Evolutionary conservation across 208 protist species (phyloP).

Genomic region (Trypanosoma cruzi): DNA sequence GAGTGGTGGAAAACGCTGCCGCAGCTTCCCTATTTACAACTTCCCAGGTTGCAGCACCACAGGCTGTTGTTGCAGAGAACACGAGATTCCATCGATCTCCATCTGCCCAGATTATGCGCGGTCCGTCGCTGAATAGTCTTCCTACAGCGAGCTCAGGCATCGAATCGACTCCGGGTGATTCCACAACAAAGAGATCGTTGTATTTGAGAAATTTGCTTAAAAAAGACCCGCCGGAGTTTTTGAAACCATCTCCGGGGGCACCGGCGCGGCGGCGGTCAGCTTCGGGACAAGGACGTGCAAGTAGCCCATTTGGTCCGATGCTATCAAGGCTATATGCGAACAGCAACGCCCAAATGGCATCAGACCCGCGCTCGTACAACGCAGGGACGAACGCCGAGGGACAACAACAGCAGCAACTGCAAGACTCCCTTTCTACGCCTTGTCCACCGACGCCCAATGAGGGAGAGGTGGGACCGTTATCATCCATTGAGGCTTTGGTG

Average conservation of each 20-base stretch:
- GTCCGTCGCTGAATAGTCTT: constrained; percentile 3
- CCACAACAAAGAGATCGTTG: constrained; percentile 1
- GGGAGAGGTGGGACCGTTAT: not conserved
- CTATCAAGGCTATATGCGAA: not conserved
- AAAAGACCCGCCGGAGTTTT: constrained; percentile 34
- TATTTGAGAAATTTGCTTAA: constrained; percentile 33
- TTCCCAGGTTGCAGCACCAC: not conserved
- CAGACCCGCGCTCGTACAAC: not conserved
- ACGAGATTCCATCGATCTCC: not conserved
- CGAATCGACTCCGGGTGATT: not conserved
- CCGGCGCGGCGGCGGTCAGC: not conserved
- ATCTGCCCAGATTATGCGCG: not conserved
- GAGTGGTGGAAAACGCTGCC: not conserved
- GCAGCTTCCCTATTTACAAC: not conserved
- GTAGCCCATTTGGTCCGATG: not conserved
- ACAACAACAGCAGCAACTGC: not conserved
- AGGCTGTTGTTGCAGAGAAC: not conserved
- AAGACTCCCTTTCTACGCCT: not conserved
- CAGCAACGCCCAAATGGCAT: not conserved
- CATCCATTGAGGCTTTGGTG: not conserved
- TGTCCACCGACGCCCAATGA: not conserved
- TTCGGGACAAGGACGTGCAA: not conserved
- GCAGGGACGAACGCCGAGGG: constrained; percentile 4
- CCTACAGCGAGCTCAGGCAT: not conserved
- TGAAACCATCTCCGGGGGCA: constrained; percentile 14